phyloP scores from a whole-genome alignment of 2,329 filamentous ascomycete species.

The Penicillium sp. region DNA sequence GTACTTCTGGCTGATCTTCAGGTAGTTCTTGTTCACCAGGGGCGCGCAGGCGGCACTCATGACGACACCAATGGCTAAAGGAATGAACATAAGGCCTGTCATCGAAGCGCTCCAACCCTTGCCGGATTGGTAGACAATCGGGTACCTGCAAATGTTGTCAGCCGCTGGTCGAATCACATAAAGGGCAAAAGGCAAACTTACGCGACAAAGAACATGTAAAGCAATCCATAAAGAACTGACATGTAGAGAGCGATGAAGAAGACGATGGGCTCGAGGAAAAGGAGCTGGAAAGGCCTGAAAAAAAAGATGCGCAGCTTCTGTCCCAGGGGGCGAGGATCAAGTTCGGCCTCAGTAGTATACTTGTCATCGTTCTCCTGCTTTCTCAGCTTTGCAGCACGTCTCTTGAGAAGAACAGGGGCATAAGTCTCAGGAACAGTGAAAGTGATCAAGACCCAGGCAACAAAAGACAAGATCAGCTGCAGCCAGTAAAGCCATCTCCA shows the following conservation, averaged over 20 bases:
- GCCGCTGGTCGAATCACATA: not conserved
- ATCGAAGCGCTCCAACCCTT: slow-evolving; percentile 76
- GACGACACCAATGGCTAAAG: slow-evolving; percentile 75
- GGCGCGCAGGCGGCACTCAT: slow-evolving; percentile 69
- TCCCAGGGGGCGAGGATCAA: slow-evolving; percentile 70
- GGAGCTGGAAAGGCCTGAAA: slow-evolving; percentile 79
- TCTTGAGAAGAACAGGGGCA: slow-evolving; percentile 74
- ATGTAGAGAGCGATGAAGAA: slow-evolving; percentile 84
- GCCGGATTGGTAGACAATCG: slow-evolving; percentile 73
- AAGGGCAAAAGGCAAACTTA: slow-evolving; percentile 37
- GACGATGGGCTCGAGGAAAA: slow-evolving; percentile 83
- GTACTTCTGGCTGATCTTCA: slow-evolving; percentile 64
- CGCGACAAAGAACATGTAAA: slow-evolving; percentile 58
- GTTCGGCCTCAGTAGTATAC: slow-evolving; percentile 79
- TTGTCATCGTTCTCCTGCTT: slow-evolving; percentile 67
- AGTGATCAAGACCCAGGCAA: slow-evolving; percentile 75
- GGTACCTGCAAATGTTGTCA: slow-evolving; percentile 38
- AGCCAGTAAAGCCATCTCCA: slow-evolving; percentile 92
- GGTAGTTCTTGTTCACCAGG: slow-evolving; percentile 79
- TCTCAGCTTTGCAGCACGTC: slow-evolving; percentile 72
- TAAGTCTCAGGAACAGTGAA: slow-evolving; percentile 94
- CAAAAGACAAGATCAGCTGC: slow-evolving; percentile 73
- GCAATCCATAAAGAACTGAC: slow-evolving; percentile 67
- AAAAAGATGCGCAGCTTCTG: slow-evolving; percentile 76
- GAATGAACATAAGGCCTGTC: slow-evolving; percentile 87